Evolutionary conservation across 2,329 filamentous ascomycete species (phyloP).

Genomic region (Arthrobotrys sphaeroides): DNA sequence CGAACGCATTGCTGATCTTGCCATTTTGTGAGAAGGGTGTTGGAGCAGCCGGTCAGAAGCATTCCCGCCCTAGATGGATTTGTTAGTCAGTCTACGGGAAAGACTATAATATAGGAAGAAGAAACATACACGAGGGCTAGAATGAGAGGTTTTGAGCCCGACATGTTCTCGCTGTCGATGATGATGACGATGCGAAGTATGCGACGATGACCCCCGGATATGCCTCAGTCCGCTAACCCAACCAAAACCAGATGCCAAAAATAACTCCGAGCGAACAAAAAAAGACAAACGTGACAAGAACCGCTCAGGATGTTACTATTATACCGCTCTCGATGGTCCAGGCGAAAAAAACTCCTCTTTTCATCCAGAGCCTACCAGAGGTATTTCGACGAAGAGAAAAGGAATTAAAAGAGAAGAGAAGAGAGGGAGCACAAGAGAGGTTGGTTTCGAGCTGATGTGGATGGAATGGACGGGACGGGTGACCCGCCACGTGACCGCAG

Average conservation of each 20-base stretch:
- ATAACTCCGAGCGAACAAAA: not conserved
- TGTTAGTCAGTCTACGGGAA: not conserved
- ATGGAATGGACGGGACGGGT: conserved; percentile 6
- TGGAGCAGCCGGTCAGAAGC: conserved; percentile 69
- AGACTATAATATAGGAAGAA: no score
- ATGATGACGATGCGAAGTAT: not conserved
- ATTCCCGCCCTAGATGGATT: conserved; percentile 63
- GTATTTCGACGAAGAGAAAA: conserved; percentile 9
- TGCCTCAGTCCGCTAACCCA: conserved; percentile 4
- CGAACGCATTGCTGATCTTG: conserved; percentile 99
- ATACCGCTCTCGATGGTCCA: no score
- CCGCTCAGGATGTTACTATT: not conserved
- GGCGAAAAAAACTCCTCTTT: not conserved
- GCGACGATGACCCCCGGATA: conserved; percentile 2
- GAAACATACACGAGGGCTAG: conserved; percentile 47
- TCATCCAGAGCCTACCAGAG: conserved; percentile 23
- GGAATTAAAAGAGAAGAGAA: not conserved
- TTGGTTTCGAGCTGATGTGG: conserved; percentile 12
- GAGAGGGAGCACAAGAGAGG: not conserved
- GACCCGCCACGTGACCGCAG: conserved; percentile 16
- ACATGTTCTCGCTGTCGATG: conserved; percentile 17
- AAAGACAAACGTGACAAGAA: not conserved
- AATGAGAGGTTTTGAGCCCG: conserved; percentile 38
- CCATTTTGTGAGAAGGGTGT: conserved; percentile 95
- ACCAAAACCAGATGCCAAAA: not conserved